Conservation (phyloP, 345 rosid genomes). For the Clausena lansium region DNA sequence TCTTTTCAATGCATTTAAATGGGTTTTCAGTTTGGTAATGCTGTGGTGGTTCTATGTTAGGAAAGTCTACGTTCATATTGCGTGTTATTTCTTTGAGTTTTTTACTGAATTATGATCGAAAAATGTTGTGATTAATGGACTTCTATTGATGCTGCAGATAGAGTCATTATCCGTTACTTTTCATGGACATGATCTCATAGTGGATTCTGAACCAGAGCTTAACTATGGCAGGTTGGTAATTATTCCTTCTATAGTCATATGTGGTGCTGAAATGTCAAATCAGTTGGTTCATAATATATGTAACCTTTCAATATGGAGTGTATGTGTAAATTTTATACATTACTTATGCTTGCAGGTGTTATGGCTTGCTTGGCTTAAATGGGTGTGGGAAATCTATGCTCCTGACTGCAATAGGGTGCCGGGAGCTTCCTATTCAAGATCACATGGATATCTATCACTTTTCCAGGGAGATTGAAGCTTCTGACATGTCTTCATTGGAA, state of each 20-base stretch:
- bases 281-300: neutral
- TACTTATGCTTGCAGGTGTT: slow-evolving; percentile 52
- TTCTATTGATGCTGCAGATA: slow-evolving; percentile 55
- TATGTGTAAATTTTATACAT: neutral
- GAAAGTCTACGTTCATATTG: neutral
- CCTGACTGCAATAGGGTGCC: slow-evolving; percentile 75
- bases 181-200: slow-evolving; percentile 94
- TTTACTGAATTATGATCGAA: neutral
- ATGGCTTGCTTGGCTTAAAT: slow-evolving; percentile 94
- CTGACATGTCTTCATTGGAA: slow-evolving; percentile 89
- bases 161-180: slow-evolving; percentile 94
- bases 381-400: slow-evolving; percentile 99
- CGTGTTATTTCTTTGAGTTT: neutral
- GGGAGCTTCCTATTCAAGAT: slow-evolving; percentile 94
- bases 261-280: neutral
- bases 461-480: slow-evolving; percentile 85
- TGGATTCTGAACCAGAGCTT: slow-evolving; percentile 91
- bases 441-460: slow-evolving; percentile 97
- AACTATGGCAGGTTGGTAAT: slow-evolving; percentile 79
- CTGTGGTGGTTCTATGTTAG: neutral
- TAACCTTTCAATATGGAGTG: neutral
- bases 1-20: neutral
- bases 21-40: neutral
- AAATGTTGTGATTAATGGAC: neutral
- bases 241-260: neutral